These are phyloP conservation scores for Penstemon eatonii DNA, from an alignment of 257 asterid genomes.

Conservation along the genomic window DNA sequence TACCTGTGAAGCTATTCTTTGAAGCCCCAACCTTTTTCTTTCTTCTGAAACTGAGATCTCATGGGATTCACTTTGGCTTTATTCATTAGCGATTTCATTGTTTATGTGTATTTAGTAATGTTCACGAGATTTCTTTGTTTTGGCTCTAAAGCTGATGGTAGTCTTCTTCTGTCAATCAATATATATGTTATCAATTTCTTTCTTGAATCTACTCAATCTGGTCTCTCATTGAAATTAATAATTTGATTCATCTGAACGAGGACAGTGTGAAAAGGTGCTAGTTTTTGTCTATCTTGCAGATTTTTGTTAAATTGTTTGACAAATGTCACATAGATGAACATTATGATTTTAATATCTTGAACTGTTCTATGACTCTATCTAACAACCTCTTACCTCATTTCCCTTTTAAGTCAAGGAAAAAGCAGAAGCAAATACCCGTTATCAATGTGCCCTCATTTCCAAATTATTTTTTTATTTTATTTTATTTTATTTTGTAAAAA, in stretches of 20 bases:
- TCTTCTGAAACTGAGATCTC: neutral
- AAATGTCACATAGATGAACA: neutral
- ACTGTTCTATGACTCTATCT: neutral
- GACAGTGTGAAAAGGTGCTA: neutral
- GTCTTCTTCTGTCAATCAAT: neutral
- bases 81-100: too few species aligned
- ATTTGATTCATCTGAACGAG: neutral
- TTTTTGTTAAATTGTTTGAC: neutral
- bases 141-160: conserved; percentile 8
- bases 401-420: neutral
- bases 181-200: neutral
- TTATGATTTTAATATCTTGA: neutral
- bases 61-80: neutral
- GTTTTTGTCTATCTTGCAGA: neutral
- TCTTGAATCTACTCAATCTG: neutral
- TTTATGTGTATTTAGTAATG: too few species aligned
- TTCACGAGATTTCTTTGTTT: neutral
- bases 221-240: neutral
- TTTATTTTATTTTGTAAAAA: neutral
- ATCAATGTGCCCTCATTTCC: neutral
- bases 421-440: neutral
- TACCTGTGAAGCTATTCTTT: neutral
- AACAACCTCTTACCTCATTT: neutral
- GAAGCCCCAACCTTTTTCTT: neutral
- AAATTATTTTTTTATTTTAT: neutral